Evolutionary conservation across 2,329 filamentous ascomycete species (phyloP).

Genomic region (Aspergillus oerlinghausenensis): DNA sequence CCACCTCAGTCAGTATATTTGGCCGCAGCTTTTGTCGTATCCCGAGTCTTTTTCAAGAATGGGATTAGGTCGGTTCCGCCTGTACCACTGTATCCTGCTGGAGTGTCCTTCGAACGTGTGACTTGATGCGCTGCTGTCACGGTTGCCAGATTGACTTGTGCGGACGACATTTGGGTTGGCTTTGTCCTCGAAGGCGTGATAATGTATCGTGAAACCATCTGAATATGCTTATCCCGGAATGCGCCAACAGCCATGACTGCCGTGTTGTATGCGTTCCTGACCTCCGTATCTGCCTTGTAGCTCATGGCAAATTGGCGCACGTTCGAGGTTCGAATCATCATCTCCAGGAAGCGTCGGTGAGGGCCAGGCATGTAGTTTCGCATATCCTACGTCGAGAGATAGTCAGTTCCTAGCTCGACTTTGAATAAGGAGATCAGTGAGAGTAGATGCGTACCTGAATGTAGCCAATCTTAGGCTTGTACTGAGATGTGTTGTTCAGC

Average conservation of each 20-base stretch:
- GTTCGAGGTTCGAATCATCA: conserved; percentile 38
- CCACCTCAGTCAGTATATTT: conserved; percentile 19
- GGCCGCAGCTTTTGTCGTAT: conserved; percentile 45
- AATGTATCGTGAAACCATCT: conserved; percentile 46
- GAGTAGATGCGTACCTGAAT: conserved; percentile 14
- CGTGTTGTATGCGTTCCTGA: conserved; percentile 34
- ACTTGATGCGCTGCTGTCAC: conserved; percentile 35
- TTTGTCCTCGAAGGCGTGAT: conserved; percentile 39
- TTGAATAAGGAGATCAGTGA: conserved; percentile 12
- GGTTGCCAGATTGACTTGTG: conserved; percentile 41
- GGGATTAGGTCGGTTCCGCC: conserved; percentile 52
- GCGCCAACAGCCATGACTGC: conserved; percentile 37
- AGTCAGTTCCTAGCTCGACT: neutral
- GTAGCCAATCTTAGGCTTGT: conserved; percentile 5
- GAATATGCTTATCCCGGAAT: conserved; percentile 46
- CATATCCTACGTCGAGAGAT: conserved; percentile 36
- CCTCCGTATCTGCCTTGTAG: neutral
- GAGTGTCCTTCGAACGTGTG: conserved; percentile 25
- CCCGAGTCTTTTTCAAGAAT: conserved; percentile 49
- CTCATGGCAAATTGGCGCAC: conserved; percentile 38
- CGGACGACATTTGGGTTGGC: conserved; percentile 10
- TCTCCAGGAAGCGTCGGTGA: conserved; percentile 44
- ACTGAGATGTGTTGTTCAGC: neutral
- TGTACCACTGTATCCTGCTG: conserved; percentile 43
- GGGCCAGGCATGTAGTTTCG: conserved; percentile 47